Percentiles rank a stretch among this genome's conserved stretches.
Conservation (phyloP, 148 eudicot species). For the Chenopodium berlandieri region DNA sequence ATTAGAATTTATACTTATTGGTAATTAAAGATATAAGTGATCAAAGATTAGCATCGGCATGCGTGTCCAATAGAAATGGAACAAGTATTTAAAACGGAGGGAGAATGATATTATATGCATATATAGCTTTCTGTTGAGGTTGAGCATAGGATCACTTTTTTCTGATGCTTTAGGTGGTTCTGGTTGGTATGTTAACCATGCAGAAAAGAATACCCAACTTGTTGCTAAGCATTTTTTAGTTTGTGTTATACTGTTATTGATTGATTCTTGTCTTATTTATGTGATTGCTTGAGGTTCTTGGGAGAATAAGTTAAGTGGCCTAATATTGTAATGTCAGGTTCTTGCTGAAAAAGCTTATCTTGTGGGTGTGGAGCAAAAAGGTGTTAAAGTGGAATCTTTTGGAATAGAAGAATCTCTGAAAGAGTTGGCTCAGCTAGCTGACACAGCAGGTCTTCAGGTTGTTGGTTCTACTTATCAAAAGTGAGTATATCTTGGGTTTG, state of each 20-base stretch:
- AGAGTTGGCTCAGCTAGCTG: slow-evolving; percentile 91
- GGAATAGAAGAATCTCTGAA: slow-evolving; percentile 85
- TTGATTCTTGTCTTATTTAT: background rate
- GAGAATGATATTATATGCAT: too few relatives aligned
- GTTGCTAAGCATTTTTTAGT: background rate
- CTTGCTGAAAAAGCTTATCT: slow-evolving; percentile 89
- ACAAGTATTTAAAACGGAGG: too few relatives aligned
- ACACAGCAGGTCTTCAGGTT: slow-evolving; percentile 89
- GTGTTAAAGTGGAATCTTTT: slow-evolving; percentile 50
- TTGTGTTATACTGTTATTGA: background rate
- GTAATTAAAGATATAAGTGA: too few relatives aligned
- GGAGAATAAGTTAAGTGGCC: background rate
- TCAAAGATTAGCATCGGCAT: too few relatives aligned
- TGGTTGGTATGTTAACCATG: background rate
- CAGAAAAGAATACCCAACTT: background rate
- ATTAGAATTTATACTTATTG: too few relatives aligned
- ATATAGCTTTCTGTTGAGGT: background rate
- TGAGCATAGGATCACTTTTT: background rate
- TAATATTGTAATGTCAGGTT: slow-evolving; percentile 43
- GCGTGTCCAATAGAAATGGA: too few relatives aligned
- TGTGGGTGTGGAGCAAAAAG: slow-evolving; percentile 85
- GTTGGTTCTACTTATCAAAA: slow-evolving; percentile 90
- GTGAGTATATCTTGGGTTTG: slow-evolving; percentile 40
- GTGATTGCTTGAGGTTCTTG: slow-evolving; percentile 2
- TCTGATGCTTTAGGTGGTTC: background rate